Evolutionary conservation across 108 stramenopile species (phyloP).

Genomic region (Cyclotella kingstonii): DNA sequence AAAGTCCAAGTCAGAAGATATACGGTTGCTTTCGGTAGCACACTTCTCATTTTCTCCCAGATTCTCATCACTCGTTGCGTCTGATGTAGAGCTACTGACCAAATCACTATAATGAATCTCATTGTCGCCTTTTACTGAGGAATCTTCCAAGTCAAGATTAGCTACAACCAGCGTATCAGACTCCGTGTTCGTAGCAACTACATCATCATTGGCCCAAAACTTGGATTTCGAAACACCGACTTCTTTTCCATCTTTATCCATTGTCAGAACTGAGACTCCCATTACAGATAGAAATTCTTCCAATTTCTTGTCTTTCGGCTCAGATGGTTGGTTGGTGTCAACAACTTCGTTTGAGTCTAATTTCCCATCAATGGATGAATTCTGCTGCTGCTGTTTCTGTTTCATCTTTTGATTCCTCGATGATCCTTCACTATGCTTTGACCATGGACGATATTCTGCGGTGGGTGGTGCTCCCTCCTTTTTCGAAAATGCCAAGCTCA

Average conservation of each 20-base stretch:
- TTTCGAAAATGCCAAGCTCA: slow-evolving; percentile 67
- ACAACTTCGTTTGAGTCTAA: slow-evolving; percentile 6
- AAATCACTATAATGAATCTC: slow-evolving; percentile 26
- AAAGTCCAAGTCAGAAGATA: slow-evolving; percentile 74
- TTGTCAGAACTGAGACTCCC: slow-evolving; percentile 27
- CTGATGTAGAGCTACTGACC: slow-evolving; percentile 35
- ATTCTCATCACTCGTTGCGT: slow-evolving; percentile 16
- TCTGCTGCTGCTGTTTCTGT: slow-evolving; percentile 25
- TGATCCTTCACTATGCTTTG: slow-evolving; percentile 52
- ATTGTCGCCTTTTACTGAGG: slow-evolving; percentile 21
- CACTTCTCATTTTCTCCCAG: slow-evolving; percentile 3
- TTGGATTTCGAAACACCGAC: slow-evolving; percentile 49
- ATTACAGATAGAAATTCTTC: slow-evolving; percentile 51
- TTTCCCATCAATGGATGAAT: background rate
- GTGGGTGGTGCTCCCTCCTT: slow-evolving; percentile 37
- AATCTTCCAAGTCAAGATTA: background rate
- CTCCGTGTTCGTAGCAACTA: slow-evolving; percentile 15
- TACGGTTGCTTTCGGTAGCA: slow-evolving; percentile 5
- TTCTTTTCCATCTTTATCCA: slow-evolving; percentile 15
- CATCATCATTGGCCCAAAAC: slow-evolving; percentile 88
- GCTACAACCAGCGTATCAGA: background rate
- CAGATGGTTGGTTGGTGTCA: slow-evolving; percentile 18
- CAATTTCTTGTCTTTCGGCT: slow-evolving; percentile 23
- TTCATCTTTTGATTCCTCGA: slow-evolving; percentile 28
- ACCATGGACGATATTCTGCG: slow-evolving; percentile 51